A percentile compares a stretch with the other conserved stretches of the same genome.
Conservation (phyloP, 495 filamentous ascomycete genomes). For the Choiromyces venosus region DNA sequence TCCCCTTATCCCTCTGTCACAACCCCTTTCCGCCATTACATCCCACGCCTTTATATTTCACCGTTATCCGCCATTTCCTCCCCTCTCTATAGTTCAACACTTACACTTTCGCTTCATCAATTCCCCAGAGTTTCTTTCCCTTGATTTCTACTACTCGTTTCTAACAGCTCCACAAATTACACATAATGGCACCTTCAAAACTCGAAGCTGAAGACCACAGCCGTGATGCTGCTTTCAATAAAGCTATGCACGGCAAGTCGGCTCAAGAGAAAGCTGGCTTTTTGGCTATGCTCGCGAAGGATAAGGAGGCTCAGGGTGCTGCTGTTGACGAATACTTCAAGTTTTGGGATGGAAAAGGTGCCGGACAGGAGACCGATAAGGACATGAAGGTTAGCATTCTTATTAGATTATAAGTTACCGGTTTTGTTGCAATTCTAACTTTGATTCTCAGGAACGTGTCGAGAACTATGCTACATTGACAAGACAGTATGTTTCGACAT, state of each 20-base stretch:
- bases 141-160: slow-evolving; percentile 14
- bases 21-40: slow-evolving; percentile 16
- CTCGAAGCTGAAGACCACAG: slow-evolving; percentile 80
- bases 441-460: slow-evolving; percentile 58
- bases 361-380: slow-evolving; percentile 73
- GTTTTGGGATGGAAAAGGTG: slow-evolving; percentile 94
- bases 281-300: slow-evolving; percentile 78
- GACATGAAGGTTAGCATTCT: slow-evolving; percentile 60
- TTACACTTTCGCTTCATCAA: slow-evolving; percentile 3
- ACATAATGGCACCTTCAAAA: slow-evolving; percentile 62
- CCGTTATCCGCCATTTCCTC: background rate
- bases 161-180: slow-evolving; percentile 8
- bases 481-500: slow-evolving; percentile 63
- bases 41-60: slow-evolving; percentile 8
- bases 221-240: slow-evolving; percentile 91
- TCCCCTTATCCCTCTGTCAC: slow-evolving; percentile 5
- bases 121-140: slow-evolving; percentile 1
- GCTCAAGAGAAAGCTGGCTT: slow-evolving; percentile 66
- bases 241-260: slow-evolving; percentile 84
- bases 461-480: slow-evolving; percentile 93
- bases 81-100: slow-evolving; percentile 6
- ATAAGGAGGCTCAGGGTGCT: slow-evolving; percentile 72
- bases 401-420: background rate
- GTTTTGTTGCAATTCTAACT: slow-evolving; percentile 6
- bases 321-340: slow-evolving; percentile 99